phyloP scores from a whole-genome alignment of 176 grass and related monocot species.

The Paspalum vaginatum region DNA sequence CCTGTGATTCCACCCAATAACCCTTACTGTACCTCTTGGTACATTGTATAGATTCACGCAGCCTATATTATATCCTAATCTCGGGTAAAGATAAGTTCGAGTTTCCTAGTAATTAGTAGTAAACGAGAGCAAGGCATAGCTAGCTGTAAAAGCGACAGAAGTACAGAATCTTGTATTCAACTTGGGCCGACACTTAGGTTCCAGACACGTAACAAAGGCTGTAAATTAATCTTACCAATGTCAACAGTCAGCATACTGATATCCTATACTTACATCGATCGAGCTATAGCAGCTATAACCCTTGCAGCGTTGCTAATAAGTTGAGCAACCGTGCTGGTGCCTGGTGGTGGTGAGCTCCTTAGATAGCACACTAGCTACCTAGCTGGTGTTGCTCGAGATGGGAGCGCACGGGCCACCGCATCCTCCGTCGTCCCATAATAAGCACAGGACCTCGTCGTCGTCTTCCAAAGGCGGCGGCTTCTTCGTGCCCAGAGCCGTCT shows the following conservation, averaged over 20 bases:
- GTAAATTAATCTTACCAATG: not conserved
- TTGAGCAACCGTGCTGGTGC: not conserved
- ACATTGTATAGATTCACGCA: no score
- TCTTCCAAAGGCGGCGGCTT: not conserved
- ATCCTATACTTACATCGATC: not conserved
- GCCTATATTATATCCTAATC: no score
- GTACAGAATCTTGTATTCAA: no score
- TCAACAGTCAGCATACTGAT: not conserved
- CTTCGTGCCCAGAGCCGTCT: not conserved
- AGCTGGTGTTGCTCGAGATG: not conserved
- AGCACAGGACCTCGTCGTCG: not conserved
- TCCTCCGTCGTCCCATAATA: not conserved
- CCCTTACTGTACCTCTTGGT: no score
- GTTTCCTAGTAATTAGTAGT: no score
- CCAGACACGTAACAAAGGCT: not conserved
- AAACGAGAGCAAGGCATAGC: no score
- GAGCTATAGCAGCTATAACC: not conserved
- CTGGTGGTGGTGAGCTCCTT: not conserved
- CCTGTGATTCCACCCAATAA: no score
- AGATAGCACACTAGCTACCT: not conserved
- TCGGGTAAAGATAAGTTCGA: no score
- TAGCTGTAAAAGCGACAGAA: no score
- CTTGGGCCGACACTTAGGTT: not conserved
- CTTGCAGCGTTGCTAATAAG: no score
- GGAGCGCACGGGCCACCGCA: not conserved